phyloP scores from a whole-genome alignment of 2,329 filamentous ascomycete genomes.

The Penicillium palitans region DNA sequence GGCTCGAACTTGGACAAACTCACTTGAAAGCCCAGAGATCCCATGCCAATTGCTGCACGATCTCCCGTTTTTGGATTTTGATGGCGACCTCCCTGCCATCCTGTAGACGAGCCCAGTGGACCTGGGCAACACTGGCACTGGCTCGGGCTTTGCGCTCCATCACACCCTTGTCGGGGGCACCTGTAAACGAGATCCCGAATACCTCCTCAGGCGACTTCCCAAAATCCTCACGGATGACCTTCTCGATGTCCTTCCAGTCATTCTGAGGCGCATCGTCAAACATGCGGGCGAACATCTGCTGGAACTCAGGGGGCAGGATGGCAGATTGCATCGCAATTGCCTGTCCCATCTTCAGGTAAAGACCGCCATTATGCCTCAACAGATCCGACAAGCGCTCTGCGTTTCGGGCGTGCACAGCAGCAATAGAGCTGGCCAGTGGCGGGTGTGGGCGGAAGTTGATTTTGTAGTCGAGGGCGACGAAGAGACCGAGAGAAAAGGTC shows the following conservation, averaged over 20 bases:
- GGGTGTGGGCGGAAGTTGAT: constrained; percentile 87
- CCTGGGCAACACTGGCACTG: constrained; percentile 91
- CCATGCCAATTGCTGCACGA: constrained; percentile 85
- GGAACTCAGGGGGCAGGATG: constrained; percentile 88
- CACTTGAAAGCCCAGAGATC: constrained; percentile 94
- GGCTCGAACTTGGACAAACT: constrained; percentile 30
- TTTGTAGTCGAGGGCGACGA: constrained; percentile 92
- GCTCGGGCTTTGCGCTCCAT: constrained; percentile 70
- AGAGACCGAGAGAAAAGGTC: constrained; percentile 76
- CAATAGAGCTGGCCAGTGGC: constrained; percentile 68
- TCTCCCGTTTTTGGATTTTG: constrained; percentile 96
- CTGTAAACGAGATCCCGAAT: constrained; percentile 81
- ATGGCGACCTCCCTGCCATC: constrained; percentile 92
- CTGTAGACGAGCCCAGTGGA: constrained; percentile 84
- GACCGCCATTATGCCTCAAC: constrained; percentile 79
- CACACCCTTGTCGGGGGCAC: constrained; percentile 62
- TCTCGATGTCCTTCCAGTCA: constrained; percentile 79
- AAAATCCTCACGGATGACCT: constrained; percentile 85
- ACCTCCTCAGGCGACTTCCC: constrained; percentile 82
- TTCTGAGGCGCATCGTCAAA: constrained; percentile 98
- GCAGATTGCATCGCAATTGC: constrained; percentile 98
- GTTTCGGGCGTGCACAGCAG: constrained; percentile 77
- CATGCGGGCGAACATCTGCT: constrained; percentile 94
- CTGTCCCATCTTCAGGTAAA: constrained; percentile 97
- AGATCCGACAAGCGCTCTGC: constrained; percentile 81